Evolutionary conservation across 176 grass and related monocot species (phyloP).

Genomic region (Triticum timopheevii): DNA sequence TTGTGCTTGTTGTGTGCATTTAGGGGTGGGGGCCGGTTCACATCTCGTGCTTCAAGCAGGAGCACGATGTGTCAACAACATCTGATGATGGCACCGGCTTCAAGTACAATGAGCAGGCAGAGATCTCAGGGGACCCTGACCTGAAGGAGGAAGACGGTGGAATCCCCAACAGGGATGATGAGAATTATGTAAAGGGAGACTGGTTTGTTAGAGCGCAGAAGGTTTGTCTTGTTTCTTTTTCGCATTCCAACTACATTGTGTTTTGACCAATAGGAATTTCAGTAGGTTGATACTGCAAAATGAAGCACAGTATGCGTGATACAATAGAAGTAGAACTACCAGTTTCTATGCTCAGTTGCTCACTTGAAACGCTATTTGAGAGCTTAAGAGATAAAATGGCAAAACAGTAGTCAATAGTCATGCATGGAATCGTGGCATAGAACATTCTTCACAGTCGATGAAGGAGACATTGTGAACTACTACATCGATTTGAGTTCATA

Average conservation of each 20-base stretch:
- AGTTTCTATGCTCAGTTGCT: not conserved
- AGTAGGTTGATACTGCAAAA: not conserved
- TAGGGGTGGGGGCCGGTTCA: constrained; percentile 51
- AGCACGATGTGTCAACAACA: constrained; percentile 45
- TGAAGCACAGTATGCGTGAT: not conserved
- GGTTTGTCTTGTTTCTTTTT: constrained; percentile 18
- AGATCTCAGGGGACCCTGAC: not conserved
- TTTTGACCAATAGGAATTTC: constrained; percentile 8
- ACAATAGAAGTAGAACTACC: not conserved
- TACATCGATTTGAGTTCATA: not conserved
- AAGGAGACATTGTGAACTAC: not conserved
- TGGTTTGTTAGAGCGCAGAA: constrained; percentile 44
- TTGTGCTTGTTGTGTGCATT: not conserved
- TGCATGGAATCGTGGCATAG: not conserved
- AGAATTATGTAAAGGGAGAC: constrained; percentile 9
- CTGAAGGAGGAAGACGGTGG: constrained; percentile 2
- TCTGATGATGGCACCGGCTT: constrained; percentile 21
- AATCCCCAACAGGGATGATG: not conserved
- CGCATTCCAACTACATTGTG: not conserved
- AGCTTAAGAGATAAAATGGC: not conserved
- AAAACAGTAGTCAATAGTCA: no score
- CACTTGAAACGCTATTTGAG: not conserved
- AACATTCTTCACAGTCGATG: not conserved
- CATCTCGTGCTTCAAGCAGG: constrained; percentile 57
- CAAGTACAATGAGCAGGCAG: not conserved